Conservation (phyloP, 129 eudicot species). For the Daucus carota region DNA sequence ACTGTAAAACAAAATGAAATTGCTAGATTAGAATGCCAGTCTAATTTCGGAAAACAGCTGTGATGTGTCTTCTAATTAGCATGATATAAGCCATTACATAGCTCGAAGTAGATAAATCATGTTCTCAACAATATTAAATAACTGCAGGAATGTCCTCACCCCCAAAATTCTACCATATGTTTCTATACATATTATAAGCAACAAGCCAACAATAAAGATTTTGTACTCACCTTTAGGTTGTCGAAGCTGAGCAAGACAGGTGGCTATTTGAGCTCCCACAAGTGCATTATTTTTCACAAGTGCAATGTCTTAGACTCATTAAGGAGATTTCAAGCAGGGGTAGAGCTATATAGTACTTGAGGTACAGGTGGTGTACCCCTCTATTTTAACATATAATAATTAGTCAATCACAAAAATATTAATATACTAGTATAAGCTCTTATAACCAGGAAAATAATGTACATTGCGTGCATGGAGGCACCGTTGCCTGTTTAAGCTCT, state of each 20-base stretch:
- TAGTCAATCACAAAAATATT: neutral
- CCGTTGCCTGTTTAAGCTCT: no score
- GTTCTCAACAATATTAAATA: neutral
- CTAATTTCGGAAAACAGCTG: neutral
- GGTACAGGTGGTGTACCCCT: neutral
- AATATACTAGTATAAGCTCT: neutral
- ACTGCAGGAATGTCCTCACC: neutral
- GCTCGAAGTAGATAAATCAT: neutral
- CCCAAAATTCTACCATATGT: neutral
- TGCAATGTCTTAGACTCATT: conserved; percentile 60
- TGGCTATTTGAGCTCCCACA: conserved; percentile 83
- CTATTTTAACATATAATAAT: no score
- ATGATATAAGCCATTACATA: neutral
- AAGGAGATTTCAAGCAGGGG: conserved; percentile 25
- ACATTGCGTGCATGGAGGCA: no score
- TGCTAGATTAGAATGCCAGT: neutral
- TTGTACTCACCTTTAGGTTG: conserved; percentile 24
- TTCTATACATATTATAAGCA: neutral
- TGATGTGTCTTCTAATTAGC: neutral
- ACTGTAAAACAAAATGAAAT: neutral
- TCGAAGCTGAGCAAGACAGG: conserved; percentile 60
- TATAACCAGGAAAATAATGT: no score
- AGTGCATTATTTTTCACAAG: conserved; percentile 90
- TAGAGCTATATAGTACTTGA: neutral
- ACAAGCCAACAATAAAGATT: neutral